A percentile compares a stretch with the other conserved stretches of the same genome.
phyloP scores from a whole-genome alignment of 2,329 filamentous ascomycete species.

The Trichoderma oligosporum region DNA sequence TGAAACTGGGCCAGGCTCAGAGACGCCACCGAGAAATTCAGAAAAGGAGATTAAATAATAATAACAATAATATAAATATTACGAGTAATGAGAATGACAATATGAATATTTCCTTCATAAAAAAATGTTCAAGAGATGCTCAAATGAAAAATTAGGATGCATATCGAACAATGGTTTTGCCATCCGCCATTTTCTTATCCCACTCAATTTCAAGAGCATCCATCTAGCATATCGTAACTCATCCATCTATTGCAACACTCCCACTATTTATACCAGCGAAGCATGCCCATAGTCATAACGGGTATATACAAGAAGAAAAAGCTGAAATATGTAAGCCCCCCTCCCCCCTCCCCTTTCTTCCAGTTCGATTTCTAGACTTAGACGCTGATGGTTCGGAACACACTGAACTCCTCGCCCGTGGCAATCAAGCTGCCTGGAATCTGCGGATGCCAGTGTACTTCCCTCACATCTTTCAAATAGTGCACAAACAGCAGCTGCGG shows the following conservation, averaged over 20 bases:
- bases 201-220: background rate
- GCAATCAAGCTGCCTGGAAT: constrained; percentile 86
- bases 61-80: no score
- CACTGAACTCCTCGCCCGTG: constrained; percentile 84
- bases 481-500: constrained; percentile 95
- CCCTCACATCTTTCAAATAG: constrained; percentile 92
- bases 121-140: no score
- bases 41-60: constrained; percentile 10
- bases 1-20: constrained; percentile 6
- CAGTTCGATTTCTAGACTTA: constrained; percentile 36
- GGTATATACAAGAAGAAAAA: constrained; percentile 16
- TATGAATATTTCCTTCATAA: background rate
- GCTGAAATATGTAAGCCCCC: background rate
- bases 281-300: constrained; percentile 15
- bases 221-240: constrained; percentile 7
- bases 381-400: constrained; percentile 80
- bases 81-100: constrained; percentile 3
- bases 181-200: background rate
- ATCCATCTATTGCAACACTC: constrained; percentile 17
- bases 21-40: background rate
- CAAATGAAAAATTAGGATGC: background rate
- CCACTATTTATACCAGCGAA: constrained; percentile 13
- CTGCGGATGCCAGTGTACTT: constrained; percentile 96
- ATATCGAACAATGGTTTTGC: background rate
- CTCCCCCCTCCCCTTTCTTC: background rate